Conservation (phyloP, 176 grass and related monocot species). For the Avena insularis region DNA sequence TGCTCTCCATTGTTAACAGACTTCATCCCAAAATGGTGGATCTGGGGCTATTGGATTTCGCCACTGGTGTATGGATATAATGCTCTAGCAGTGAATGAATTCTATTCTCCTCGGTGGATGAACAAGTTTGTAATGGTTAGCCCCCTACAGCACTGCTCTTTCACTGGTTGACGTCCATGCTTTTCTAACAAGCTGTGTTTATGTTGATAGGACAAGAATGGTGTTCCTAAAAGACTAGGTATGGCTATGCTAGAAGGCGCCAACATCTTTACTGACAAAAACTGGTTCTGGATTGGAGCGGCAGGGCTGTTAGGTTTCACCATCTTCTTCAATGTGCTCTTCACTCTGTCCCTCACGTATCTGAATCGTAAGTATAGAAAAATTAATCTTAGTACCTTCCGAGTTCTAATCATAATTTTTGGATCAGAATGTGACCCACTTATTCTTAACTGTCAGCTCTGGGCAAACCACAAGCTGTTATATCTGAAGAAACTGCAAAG, state of each 20-base stretch:
- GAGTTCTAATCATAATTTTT: slow-evolving; percentile 1
- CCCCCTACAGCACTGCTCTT: slow-evolving; percentile 4
- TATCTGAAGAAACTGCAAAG: slow-evolving; percentile 94
- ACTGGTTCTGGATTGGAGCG: slow-evolving; percentile 98
- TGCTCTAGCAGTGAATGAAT: slow-evolving; percentile 93
- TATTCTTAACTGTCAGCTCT: slow-evolving; percentile 59
- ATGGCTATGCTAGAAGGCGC: slow-evolving; percentile 67
- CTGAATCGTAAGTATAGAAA: slow-evolving; percentile 77
- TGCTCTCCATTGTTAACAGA: slow-evolving; percentile 51
- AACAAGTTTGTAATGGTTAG: slow-evolving; percentile 57
- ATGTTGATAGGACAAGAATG: slow-evolving; percentile 58
- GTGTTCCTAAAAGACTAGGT: slow-evolving; percentile 64
- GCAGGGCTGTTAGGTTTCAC: slow-evolving; percentile 81
- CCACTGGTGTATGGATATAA: slow-evolving; percentile 90
- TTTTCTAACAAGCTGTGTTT: slow-evolving; percentile 36
- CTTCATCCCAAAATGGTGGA: slow-evolving; percentile 94
- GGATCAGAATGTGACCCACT: slow-evolving; percentile 29
- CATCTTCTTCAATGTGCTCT: slow-evolving; percentile 97
- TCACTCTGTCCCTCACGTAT: slow-evolving; percentile 84
- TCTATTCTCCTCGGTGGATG: slow-evolving; percentile 96
- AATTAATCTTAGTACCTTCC: not conserved
- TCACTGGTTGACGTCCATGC: slow-evolving; percentile 3
- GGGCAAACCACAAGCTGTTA: slow-evolving; percentile 90
- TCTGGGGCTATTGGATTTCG: slow-evolving; percentile 98
- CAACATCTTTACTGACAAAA: slow-evolving; percentile 71